phyloP scores from a whole-genome alignment of 768 basidiomycete species.

The Kwoniella europaea region DNA sequence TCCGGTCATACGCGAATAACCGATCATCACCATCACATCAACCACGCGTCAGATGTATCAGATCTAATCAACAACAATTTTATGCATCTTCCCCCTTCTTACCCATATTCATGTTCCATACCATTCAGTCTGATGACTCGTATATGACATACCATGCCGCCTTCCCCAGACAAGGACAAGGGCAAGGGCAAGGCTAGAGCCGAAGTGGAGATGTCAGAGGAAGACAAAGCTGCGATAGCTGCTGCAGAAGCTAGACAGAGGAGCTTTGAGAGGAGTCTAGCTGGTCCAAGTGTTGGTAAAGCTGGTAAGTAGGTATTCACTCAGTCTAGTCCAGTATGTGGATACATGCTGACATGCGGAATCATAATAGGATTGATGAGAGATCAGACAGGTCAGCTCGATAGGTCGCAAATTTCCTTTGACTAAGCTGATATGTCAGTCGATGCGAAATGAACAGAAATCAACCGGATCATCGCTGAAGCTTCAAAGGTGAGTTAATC shows the following conservation, averaged over 20 bases:
- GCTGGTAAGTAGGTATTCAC: conserved; percentile 67
- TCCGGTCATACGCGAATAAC: neutral
- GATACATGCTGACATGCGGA: neutral
- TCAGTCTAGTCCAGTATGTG: too few species aligned
- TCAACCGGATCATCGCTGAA: conserved; percentile 86
- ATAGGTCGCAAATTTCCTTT: too few species aligned
- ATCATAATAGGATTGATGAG: conserved; percentile 41
- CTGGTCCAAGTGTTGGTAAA: conserved; percentile 86
- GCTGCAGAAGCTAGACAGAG: conserved; percentile 36
- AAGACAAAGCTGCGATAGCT: conserved; percentile 16
- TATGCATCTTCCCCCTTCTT: neutral
- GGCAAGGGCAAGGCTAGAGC: conserved; percentile 10
- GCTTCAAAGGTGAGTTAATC: conserved; percentile 67
- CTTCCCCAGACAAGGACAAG: conserved; percentile 8
- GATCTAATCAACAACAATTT: conserved; percentile 9
- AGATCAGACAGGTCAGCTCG: conserved; percentile 50
- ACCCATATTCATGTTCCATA: too few species aligned
- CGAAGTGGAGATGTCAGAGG: conserved; percentile 22
- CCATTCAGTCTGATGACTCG: neutral
- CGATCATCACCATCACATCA: neutral
- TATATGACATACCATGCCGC: conserved; percentile 13
- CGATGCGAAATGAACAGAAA: conserved; percentile 63
- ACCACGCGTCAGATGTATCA: conserved; percentile 1
- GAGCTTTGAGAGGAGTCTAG: conserved; percentile 63
- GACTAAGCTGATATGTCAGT: conserved; percentile 11